Evolutionary conservation across 345 rosid species (phyloP), one percentile per base, ranked within the genome.

Genomic region (Hibiscus syriacus): DNA sequence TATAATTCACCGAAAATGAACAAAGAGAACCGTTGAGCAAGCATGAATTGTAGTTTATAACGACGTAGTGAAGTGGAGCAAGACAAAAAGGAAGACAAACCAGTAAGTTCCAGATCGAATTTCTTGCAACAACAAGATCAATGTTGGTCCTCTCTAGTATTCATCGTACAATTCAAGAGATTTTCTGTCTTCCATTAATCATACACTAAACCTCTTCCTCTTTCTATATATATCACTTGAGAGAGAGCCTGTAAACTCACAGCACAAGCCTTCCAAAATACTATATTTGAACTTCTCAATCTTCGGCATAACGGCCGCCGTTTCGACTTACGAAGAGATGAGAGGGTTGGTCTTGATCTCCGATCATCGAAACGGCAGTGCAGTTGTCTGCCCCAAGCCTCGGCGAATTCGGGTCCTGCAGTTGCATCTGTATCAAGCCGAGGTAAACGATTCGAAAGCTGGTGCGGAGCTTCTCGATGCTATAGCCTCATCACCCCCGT

Each of bases 311-410:
- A 83, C 84, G 88, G 88, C 90, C 85, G 91, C 90, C 78, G 76
- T 79, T 60, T 69, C 80, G 52, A 71, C 85, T 53, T 69, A 73
- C 46, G 91, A 85, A 38, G 95, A 81, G 71, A 60, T 79, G 76
- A 74, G 80, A 72, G 83, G 90, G 43, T 73, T 70, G 74, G 73
- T 80, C 53, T 68, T 90, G 3, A 73, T 72, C 11, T 70, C 55
- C 55, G 91, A 55, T 63, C 92, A 84, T 54, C 79, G 69, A 45
- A 84, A 74, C 81, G 92, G 80, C 60, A 92, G 81, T 62, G 68
- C 81, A n/a, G 77, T 93, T 25, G 80, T 87, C 72, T 90, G 97
- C 71, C 97, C 97, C 17, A 90, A 82, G 86, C 99, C 97, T 50
- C 87, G 90, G 48, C n/a, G 48, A 14, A 43, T 43, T 43, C 12